Conservation (phyloP, 345 rosid species). For the Cardamine resedifolia region DNA sequence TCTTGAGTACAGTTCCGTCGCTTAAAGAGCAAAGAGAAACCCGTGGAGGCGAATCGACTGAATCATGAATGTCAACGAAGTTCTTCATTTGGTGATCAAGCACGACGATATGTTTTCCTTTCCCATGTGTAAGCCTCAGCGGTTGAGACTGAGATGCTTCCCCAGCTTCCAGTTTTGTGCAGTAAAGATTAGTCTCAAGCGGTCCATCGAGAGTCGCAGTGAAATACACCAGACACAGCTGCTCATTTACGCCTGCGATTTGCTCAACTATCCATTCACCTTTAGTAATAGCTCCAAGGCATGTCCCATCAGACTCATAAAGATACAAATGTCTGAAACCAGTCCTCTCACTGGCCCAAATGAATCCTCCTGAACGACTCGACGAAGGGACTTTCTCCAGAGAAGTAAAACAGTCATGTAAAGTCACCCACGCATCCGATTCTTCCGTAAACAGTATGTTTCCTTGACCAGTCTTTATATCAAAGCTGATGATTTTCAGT, state of each 20-base stretch:
- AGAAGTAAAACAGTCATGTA: conserved; percentile 91
- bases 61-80: conserved; percentile 86
- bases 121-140: conserved; percentile 68
- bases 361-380: conserved; percentile 70
- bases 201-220: conserved; percentile 87
- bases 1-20: conserved; percentile 56
- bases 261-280: conserved; percentile 98
- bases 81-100: conserved; percentile 82
- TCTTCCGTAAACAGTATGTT: conserved; percentile 65
- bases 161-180: conserved; percentile 48
- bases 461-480: conserved; percentile 68
- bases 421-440: conserved; percentile 71
- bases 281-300: conserved; percentile 73
- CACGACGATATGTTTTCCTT: conserved; percentile 81
- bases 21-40: conserved; percentile 63
- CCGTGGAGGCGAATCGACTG: conserved; percentile 71
- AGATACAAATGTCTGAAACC: conserved; percentile 91
- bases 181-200: conserved; percentile 70
- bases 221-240: conserved; percentile 62
- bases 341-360: conserved; percentile 93
- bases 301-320: conserved; percentile 66
- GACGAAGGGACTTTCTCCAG: conserved; percentile 53
- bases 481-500: conserved; percentile 65
- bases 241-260: conserved; percentile 79
- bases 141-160: conserved; percentile 48